Base-by-base conservation (phyloP, 805 yeast species). In the Saturnispora mendoncae region DNA sequence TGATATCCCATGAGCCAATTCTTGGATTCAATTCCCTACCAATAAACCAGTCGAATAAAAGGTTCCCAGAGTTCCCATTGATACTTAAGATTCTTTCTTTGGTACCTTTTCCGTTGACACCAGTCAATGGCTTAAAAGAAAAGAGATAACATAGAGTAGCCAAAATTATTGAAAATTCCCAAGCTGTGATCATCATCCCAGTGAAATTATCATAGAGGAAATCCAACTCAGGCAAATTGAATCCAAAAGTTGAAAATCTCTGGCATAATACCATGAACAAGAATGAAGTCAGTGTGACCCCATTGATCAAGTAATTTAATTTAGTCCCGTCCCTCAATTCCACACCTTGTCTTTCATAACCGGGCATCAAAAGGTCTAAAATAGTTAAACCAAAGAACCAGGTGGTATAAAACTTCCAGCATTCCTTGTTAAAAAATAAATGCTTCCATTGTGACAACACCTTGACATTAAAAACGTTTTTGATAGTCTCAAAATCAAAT, bases 1-100 rank as follows among this genome's bases (percentile, higher is more conserved):
- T 92, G 60, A 92, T 77, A 58, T 92, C 98, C 70, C 88, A 76
- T 0, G 72, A 54, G 1, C 94, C 92, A 44, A 84, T 66, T 51
- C 97, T 71, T 21, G 97, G 98, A 58, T 92, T 92, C 55, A 92
- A 68, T 63, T 90, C 97, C 46, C 98, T 77, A 24, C 98, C 98
- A 57, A 92, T 87, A 56, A 87, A 92, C 97, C 96, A 88, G 56
- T 92, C 96, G 57, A 84, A 90, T 8, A 90, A 51, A 0, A 62
- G 50, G 49, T 74, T 78, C 0, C 85, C 84, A 0, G 94, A 70
- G 62, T 90, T 90, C 3, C 98, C 98, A 34, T 92, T 92, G 30
- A 73, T 60, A 0, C 97, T 88, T 39, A 92, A 67, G 30, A 92
- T 76, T 48, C 84, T 68, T 53, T 84, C 92, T 9, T 65, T 66